These are phyloP conservation scores for Pythium folliculosum DNA, from an alignment of 352 stramenopile species.

Conservation along the genomic window DNA sequence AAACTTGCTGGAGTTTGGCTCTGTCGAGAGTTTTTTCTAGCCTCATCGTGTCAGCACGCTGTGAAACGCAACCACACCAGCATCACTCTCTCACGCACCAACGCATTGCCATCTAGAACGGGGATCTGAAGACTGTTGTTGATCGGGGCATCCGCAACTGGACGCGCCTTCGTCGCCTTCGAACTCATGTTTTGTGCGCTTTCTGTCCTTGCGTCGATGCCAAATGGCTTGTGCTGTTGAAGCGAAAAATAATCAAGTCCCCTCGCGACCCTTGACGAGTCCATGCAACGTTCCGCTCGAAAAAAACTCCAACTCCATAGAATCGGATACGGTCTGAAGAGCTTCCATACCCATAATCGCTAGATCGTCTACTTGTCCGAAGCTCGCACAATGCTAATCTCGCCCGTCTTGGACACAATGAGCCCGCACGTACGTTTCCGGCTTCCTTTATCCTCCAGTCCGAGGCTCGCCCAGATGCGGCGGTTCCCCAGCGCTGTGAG, in stretches of 20 bases:
- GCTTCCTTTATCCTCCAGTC: constrained; percentile 76
- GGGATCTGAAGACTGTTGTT: constrained; percentile 18
- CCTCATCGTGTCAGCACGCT: neutral
- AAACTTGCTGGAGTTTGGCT: constrained; percentile 83
- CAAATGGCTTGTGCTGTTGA: too few relatives aligned
- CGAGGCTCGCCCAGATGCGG: constrained; percentile 83
- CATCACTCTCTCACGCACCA: constrained; percentile 8
- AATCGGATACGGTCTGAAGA: too few relatives aligned
- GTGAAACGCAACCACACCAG: neutral
- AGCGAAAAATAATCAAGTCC: neutral
- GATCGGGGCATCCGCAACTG: neutral
- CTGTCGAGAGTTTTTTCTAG: constrained; percentile 42
- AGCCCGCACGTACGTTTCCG: constrained; percentile 56
- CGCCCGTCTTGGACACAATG: constrained; percentile 72
- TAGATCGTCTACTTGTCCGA: constrained; percentile 21
- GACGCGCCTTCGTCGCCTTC: neutral
- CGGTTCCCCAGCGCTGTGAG: constrained; percentile 72
- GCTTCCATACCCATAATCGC: too few relatives aligned
- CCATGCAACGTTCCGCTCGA: neutral
- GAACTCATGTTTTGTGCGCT: neutral
- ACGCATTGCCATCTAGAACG: constrained; percentile 19
- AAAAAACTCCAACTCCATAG: neutral
- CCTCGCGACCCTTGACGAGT: neutral
- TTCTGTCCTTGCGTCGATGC: neutral
- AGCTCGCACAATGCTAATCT: constrained; percentile 71